Evolutionary conservation across 208 protist species (phyloP).

Genomic region (Trypanosoma avium): DNA sequence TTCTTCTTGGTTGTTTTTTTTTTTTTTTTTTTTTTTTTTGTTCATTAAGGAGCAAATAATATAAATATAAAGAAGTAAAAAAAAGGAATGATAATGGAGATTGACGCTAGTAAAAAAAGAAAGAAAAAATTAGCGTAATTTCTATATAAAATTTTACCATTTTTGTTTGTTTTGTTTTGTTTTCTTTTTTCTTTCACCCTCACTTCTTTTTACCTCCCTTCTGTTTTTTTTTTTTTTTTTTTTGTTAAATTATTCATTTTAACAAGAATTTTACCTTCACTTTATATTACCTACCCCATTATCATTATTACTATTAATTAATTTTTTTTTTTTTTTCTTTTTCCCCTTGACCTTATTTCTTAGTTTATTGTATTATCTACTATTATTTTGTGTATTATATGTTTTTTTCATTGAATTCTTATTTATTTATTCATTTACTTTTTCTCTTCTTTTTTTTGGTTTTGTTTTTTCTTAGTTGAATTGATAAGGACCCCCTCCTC

Average conservation of each 20-base stretch:
- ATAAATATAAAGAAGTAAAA: no score
- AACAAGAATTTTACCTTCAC: no score
- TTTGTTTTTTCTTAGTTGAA: no score
- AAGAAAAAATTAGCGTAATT: not conserved
- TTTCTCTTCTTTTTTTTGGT: no score
- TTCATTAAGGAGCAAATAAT: no score
- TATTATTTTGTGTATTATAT: no score
- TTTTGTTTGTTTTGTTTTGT: not conserved
- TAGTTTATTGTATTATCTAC: no score
- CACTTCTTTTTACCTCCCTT: constrained; percentile 4
- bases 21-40: no score
- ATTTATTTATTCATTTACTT: no score
- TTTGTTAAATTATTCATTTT: not conserved
- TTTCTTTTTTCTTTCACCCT: not conserved
- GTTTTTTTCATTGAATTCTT: no score
- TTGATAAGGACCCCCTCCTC: not conserved
- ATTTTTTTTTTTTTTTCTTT: no score
- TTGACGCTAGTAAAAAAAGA: not conserved
- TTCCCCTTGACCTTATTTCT: not conserved
- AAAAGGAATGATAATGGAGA: constrained; percentile 6
- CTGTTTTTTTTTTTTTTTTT: not conserved
- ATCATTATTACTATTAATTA: not conserved
- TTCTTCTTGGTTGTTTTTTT: no score
- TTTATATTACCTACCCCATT: not conserved
- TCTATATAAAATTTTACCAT: constrained; percentile 10